Evolutionary conservation across 73 alveolate species (phyloP).

Genomic region (Breviolum minutum): DNA sequence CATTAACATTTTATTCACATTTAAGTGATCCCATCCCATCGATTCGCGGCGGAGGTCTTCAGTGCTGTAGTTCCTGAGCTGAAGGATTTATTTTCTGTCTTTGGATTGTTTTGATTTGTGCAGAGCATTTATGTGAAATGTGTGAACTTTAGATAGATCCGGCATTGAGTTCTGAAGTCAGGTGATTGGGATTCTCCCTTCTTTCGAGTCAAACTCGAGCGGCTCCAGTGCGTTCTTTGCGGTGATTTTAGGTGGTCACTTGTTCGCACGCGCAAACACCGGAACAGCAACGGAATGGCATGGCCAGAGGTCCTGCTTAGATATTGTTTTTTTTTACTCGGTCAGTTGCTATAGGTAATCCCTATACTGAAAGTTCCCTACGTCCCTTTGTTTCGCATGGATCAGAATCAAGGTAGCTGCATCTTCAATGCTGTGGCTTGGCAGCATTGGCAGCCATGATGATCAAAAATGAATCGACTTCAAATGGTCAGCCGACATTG

Average conservation of each 20-base stretch:
- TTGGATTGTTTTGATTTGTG: neutral
- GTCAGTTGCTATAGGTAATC: neutral
- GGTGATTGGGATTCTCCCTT: slow-evolving; percentile 75
- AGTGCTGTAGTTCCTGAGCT: slow-evolving; percentile 40
- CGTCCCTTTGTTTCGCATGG: neutral
- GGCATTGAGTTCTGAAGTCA: neutral
- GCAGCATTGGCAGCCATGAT: neutral
- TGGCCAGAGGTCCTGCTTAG: neutral
- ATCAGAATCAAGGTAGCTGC: slow-evolving; percentile 48
- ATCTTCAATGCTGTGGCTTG: slow-evolving; percentile 75
- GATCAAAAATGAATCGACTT: neutral
- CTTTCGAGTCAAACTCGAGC: slow-evolving; percentile 5
- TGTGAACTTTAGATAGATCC: neutral
- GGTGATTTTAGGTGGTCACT: slow-evolving; percentile 43
- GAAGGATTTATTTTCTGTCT: neutral
- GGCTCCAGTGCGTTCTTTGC: slow-evolving; percentile 41
- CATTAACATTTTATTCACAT: neutral
- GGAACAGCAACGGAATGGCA: neutral
- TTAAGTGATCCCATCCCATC: neutral
- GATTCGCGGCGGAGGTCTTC: slow-evolving; percentile 5
- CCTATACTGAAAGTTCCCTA: neutral
- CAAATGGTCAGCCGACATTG: neutral
- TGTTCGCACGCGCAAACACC: too few relatives aligned
- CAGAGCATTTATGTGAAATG: too few relatives aligned
- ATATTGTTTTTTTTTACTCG: too few relatives aligned